Evolutionary conservation across 176 grass and related monocot species (phyloP).

Genomic region (Hyparrhenia diplandra): DNA sequence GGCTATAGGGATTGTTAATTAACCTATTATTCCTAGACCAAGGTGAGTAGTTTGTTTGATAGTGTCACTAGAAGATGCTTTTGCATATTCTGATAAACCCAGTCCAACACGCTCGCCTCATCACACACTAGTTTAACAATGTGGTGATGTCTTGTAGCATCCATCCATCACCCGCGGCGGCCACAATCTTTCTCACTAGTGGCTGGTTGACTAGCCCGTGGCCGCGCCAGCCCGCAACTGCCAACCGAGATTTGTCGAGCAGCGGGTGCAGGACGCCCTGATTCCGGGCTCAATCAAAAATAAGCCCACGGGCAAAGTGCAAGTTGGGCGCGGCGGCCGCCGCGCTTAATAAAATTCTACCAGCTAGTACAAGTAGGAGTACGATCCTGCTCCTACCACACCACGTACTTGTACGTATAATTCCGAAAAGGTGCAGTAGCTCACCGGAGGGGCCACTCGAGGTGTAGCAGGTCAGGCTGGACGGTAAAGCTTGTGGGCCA

Average conservation of each 20-base stretch:
- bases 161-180: background rate
- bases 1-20: background rate
- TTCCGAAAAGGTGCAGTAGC: no score
- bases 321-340: background rate
- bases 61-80: background rate
- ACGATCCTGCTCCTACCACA: background rate
- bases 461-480: background rate
- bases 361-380: background rate
- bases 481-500: constrained; percentile 2
- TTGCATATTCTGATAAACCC: background rate
- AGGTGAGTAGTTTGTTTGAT: background rate
- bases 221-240: background rate
- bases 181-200: background rate
- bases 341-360: background rate
- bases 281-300: constrained; percentile 23
- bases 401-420: no score
- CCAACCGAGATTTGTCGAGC: constrained; percentile 13
- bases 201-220: background rate
- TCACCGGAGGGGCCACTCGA: background rate
- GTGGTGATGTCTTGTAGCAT: background rate
- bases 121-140: background rate
- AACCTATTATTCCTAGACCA: background rate
- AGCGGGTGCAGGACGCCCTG: background rate
- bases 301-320: constrained; percentile 26
- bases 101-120: background rate